Percentiles rank a stretch among this genome's conserved stretches.
These are phyloP conservation scores for Oxytropis ochrocephala DNA, from an alignment of 306 rosid genomes.

Conservation along the genomic window DNA sequence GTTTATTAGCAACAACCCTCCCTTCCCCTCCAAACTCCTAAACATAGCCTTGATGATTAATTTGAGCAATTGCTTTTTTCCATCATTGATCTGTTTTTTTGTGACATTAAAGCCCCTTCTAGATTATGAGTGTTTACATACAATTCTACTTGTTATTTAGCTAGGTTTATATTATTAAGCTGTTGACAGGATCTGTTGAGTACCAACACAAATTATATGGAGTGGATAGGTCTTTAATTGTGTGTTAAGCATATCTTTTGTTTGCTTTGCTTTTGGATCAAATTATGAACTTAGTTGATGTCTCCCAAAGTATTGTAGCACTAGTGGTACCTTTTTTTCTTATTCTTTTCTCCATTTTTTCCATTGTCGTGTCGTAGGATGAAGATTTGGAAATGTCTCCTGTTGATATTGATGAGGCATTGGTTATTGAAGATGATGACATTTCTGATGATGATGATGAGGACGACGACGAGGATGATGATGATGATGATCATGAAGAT, in stretches of 20 bases:
- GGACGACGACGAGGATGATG: constrained; percentile 56
- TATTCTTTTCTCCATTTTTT: background rate
- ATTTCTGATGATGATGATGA: constrained; percentile 95
- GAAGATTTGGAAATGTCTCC: constrained; percentile 88
- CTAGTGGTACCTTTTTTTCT: background rate
- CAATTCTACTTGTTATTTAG: background rate
- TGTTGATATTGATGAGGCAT: constrained; percentile 86
- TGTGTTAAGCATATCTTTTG: background rate
- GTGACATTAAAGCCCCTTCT: background rate
- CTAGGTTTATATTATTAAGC: constrained; percentile 1
- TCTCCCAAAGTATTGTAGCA: background rate
- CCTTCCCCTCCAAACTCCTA: background rate
- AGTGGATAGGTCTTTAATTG: background rate
- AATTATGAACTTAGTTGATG: background rate
- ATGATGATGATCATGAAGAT: constrained; percentile 94
- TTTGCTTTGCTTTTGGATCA: background rate
- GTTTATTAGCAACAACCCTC: background rate
- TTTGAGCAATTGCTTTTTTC: no score
- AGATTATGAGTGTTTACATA: background rate
- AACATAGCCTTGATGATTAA: no score
- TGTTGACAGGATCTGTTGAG: background rate
- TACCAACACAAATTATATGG: background rate
- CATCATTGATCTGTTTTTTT: no score
- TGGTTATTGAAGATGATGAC: constrained; percentile 95
- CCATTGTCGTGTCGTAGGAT: constrained; percentile 41